A percentile compares a stretch with the other conserved stretches of the same genome.
These are phyloP conservation scores for Cutaneotrichosporon sp. DNA, from an alignment of 1,284 basidiomycete species.

Conservation along the genomic window DNA sequence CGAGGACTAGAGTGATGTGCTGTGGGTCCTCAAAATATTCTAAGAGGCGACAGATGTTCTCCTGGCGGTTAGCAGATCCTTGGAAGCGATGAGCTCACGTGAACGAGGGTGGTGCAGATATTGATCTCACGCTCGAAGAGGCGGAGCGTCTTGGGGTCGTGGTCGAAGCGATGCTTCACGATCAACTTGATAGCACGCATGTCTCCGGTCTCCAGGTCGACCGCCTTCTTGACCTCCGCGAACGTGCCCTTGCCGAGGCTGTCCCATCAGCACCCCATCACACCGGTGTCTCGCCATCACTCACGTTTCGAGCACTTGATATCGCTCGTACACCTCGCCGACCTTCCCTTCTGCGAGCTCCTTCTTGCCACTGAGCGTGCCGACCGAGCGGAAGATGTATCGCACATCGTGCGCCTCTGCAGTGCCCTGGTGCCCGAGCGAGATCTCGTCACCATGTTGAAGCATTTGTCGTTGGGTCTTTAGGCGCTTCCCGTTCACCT, in stretches of 20 bases:
- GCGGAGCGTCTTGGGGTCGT: constrained; percentile 55
- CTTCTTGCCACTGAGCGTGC: constrained; percentile 37
- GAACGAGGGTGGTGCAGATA: constrained; percentile 72
- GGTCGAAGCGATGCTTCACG: constrained; percentile 53
- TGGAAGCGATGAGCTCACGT: no score
- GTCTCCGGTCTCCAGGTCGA: constrained; percentile 50
- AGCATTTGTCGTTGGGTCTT: constrained; percentile 60
- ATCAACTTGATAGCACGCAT: constrained; percentile 52
- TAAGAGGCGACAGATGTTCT: constrained; percentile 76
- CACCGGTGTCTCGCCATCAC: constrained; percentile 9
- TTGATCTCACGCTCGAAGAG: constrained; percentile 73
- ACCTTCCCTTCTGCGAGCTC: constrained; percentile 52
- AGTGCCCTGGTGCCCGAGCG: constrained; percentile 64
- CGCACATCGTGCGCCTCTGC: constrained; percentile 55
- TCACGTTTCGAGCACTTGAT: constrained; percentile 48
- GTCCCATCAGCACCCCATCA: constrained; percentile 13
- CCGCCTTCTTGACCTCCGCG: constrained; percentile 52
- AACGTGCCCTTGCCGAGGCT: constrained; percentile 54
- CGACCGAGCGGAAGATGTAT: constrained; percentile 56
- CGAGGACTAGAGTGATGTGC: constrained; percentile 61
- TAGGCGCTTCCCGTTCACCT: constrained; percentile 73
- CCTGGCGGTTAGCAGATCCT: constrained; percentile 49
- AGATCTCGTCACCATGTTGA: constrained; percentile 76
- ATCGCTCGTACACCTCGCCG: constrained; percentile 52
- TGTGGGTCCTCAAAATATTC: constrained; percentile 72